These are phyloP conservation scores for Botrytis medusae DNA, from an alignment of 2,329 filamentous ascomycete genomes.

Conservation along the genomic window DNA sequence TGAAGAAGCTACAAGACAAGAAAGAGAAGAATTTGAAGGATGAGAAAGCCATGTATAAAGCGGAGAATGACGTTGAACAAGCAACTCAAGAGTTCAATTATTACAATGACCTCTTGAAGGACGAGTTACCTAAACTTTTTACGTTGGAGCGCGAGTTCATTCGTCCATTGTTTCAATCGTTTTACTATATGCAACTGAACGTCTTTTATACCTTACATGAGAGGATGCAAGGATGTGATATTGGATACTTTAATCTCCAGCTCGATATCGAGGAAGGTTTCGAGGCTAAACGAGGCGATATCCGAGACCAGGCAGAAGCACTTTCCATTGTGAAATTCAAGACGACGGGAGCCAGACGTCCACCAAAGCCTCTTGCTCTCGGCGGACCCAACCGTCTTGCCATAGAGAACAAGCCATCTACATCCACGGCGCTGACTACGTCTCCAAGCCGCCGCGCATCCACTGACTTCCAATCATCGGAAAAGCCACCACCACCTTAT, in stretches of 20 bases:
- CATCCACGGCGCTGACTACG: slow-evolving; percentile 34
- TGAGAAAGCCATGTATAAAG: slow-evolving; percentile 95
- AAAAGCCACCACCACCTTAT: slow-evolving; percentile 72
- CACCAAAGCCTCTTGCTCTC: slow-evolving; percentile 33
- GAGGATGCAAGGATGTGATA: slow-evolving; percentile 95
- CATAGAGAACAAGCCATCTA: slow-evolving; percentile 22
- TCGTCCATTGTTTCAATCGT: slow-evolving; percentile 93
- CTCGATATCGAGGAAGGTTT: slow-evolving; percentile 91
- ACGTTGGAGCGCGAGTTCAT: slow-evolving; percentile 90
- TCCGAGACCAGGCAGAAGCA: slow-evolving; percentile 80
- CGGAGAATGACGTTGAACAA: slow-evolving; percentile 85
- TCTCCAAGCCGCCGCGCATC: slow-evolving; percentile 42
- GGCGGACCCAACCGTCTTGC: slow-evolving; percentile 29
- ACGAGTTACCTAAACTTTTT: slow-evolving; percentile 92
- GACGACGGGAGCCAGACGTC: slow-evolving; percentile 69
- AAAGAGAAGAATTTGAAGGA: slow-evolving; percentile 96
- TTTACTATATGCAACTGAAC: slow-evolving; percentile 99
- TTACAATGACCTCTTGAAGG: slow-evolving; percentile 96
- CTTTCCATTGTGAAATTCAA: slow-evolving; percentile 89
- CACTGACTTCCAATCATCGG: slow-evolving; percentile 45
- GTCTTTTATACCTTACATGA: slow-evolving; percentile 98
- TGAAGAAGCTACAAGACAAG: slow-evolving; percentile 97
- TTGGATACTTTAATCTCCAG: slow-evolving; percentile 94
- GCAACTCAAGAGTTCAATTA: slow-evolving; percentile 96
- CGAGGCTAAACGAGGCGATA: slow-evolving; percentile 81